Conservation (phyloP, 192 early-diverging fungal genomes). For the Entomortierella lignicola region DNA sequence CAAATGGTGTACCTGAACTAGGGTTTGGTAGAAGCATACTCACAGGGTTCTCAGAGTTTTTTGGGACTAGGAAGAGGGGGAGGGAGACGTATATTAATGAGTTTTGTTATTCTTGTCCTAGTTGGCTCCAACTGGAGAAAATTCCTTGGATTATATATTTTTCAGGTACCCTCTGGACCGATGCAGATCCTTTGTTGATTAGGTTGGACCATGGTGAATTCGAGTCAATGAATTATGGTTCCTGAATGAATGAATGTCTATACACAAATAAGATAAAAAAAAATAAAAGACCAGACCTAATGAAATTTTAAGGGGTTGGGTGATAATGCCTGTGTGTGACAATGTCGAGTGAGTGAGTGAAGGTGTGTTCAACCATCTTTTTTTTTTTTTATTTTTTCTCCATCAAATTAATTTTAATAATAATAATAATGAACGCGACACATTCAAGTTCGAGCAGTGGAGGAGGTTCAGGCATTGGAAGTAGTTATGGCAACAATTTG, state of each 20-base stretch:
- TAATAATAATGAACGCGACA: slow-evolving; percentile 47
- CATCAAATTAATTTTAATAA: no score
- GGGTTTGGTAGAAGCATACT: slow-evolving; percentile 51
- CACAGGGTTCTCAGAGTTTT: slow-evolving; percentile 25
- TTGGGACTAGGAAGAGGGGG: slow-evolving; percentile 9
- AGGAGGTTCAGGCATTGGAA: slow-evolving; percentile 51
- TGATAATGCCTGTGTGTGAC: no score
- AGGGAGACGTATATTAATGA: background rate
- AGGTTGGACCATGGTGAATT: slow-evolving; percentile 8
- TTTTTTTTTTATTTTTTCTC: no score
- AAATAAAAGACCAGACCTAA: background rate
- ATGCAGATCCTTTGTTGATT: slow-evolving; percentile 51
- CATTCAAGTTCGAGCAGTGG: slow-evolving; percentile 50
- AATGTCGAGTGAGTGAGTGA: no score
- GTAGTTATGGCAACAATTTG: slow-evolving; percentile 20
- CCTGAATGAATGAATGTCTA: background rate
- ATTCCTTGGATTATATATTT: background rate
- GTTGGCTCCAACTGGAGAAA: background rate
- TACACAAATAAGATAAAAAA: no score
- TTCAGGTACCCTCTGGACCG: slow-evolving; percentile 22
- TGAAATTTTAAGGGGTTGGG: background rate
- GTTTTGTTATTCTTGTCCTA: background rate
- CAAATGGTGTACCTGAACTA: slow-evolving; percentile 40
- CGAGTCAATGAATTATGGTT: no score
- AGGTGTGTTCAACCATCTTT: no score